Evolutionary conservation across 2,329 filamentous ascomycete genomes (phyloP).

Genomic region (Sporothrix dimorphospora): DNA sequence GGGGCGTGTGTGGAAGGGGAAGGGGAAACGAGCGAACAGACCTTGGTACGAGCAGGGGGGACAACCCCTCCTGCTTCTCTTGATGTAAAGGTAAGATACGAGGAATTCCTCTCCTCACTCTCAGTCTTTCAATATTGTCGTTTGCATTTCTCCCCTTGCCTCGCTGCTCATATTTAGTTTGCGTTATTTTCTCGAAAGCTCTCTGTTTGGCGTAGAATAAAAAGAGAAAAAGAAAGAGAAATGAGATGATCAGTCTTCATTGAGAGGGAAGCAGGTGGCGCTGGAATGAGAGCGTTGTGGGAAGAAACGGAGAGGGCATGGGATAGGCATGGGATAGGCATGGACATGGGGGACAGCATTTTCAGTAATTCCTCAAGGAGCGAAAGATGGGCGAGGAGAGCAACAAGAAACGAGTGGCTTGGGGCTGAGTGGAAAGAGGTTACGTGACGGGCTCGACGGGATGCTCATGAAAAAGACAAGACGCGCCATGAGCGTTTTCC

Average conservation of each 20-base stretch:
- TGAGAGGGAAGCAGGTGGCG: background rate
- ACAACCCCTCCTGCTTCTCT: background rate
- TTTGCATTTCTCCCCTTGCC: background rate
- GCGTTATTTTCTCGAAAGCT: background rate
- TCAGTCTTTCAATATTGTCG: background rate
- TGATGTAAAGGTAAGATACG: no score
- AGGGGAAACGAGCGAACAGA: background rate
- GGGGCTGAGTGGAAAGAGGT: constrained; percentile 9
- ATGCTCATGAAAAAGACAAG: background rate
- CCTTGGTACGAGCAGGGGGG: constrained; percentile 19
- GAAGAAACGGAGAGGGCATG: background rate
- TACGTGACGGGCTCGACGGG: background rate
- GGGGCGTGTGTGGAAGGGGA: constrained; percentile 2
- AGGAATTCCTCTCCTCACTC: background rate
- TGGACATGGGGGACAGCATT: constrained; percentile 1
- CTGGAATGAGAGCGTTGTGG: constrained; percentile 4
- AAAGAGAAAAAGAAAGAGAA: background rate
- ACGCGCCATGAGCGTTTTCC: constrained; percentile 8
- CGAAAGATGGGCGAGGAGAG: background rate
- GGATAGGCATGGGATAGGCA: background rate
- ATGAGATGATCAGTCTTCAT: constrained; percentile 5
- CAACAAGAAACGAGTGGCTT: constrained; percentile 10
- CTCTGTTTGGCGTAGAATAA: background rate
- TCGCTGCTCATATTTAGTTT: background rate
- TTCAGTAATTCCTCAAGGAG: background rate